A percentile compares a stretch with the other conserved stretches of the same genome.
phyloP scores from a whole-genome alignment of 345 rosid genomes.

The Melaleuca quinquenervia region DNA sequence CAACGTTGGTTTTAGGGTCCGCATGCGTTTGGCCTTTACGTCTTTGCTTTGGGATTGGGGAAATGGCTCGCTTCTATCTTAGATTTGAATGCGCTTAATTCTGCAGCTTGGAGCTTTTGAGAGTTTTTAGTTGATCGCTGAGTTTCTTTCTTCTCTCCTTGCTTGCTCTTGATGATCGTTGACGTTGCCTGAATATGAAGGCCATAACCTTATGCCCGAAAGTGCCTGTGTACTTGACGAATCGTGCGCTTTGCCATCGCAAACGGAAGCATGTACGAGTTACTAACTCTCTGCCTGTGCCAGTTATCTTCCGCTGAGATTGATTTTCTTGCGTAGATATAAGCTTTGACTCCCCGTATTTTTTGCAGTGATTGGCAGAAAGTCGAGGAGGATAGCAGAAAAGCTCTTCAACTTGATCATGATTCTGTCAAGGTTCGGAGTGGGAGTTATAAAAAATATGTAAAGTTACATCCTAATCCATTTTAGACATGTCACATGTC shows the following conservation, averaged over 20 bases:
- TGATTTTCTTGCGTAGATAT: neutral
- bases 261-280: slow-evolving; percentile 60
- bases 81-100: too few relatives aligned
- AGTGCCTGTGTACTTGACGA: slow-evolving; percentile 77
- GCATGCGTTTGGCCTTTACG: too few relatives aligned
- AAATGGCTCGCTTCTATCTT: too few relatives aligned
- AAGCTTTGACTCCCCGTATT: neutral
- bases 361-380: slow-evolving; percentile 59
- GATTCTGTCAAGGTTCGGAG: slow-evolving; percentile 10
- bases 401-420: too few relatives aligned
- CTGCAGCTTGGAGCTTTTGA: too few relatives aligned
- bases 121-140: neutral
- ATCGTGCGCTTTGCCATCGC: slow-evolving; percentile 76
- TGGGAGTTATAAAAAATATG: too few relatives aligned
- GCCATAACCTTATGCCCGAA: slow-evolving; percentile 78
- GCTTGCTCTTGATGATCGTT: neutral
- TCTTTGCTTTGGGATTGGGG: too few relatives aligned
- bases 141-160: neutral
- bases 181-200: slow-evolving; percentile 12
- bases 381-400: slow-evolving; percentile 68
- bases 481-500: too few relatives aligned
- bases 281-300: neutral
- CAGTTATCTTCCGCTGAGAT: too few relatives aligned
- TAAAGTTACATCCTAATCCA: too few relatives aligned
- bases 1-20: neutral